Evolutionary conservation across 75 land plant species (phyloP), one percentile per base, ranked within the genome.

Genomic region (Selaginella moellendorffii): DNA sequence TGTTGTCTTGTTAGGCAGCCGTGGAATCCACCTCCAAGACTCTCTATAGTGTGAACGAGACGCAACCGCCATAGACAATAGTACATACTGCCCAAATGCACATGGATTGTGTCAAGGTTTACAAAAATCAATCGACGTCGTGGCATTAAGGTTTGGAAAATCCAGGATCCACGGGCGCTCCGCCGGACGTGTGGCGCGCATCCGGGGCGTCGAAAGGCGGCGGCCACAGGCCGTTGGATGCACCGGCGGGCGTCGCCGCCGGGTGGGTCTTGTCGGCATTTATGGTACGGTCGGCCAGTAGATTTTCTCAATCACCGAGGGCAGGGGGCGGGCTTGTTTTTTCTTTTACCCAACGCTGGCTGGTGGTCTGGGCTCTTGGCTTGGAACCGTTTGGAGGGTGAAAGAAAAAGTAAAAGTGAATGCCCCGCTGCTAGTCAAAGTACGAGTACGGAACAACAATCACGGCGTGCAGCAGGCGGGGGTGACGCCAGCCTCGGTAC

Each of bases 241-340:
- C 10, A 36, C 46, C 46, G n/a, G n/a, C n/a, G n/a, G n/a, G 14
- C 46, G 46, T 36, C 46, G 14, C 46, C 46, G 46, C n/a, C n/a
- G n/a, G n/a, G 46, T 36, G 46, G 46, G 46, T 36, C 46, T 5
- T 36, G 46, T 36, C 46, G 46, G 46, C 46, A 36, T 36, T 36
- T 36, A 36, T 36, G 46, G 46, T 36, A 36, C 46, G 46, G 46
- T 36, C 46, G 46, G 46, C 46, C 46, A 36, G 46, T 36, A 36
- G 46, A 36, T 36, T 36, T 36, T 36, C 46, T 36, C 46, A 36
- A 36, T 36, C 46, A 36, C 5, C 46, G 46, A 36, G 46, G 46
- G 46, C 46, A 36, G 46, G 46, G 46, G 5, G 10, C 46, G 46
- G 14, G 46, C 46, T n/a, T 36, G 46, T 36, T 36, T 36, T 36